A percentile compares a stretch with the other conserved stretches of the same genome.
Evolutionary conservation across 78 protist genomes (phyloP).

Genomic region (Kipferlia bialata): DNA sequence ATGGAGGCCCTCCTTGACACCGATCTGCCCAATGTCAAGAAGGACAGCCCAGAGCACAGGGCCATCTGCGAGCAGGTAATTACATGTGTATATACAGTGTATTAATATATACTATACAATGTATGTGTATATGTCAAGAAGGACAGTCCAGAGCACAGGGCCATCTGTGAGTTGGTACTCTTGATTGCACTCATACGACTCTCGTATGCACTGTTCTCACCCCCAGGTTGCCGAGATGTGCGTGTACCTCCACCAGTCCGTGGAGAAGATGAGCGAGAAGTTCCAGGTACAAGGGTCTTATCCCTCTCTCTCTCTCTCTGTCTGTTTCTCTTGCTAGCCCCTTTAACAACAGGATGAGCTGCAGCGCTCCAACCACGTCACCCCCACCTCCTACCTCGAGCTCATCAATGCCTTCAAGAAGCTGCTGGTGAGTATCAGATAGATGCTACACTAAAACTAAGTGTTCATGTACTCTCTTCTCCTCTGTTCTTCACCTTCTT

Average conservation of each 20-base stretch:
- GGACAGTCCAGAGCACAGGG: conserved; percentile 69
- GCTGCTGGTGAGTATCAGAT: neutral
- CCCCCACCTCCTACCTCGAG: conserved; percentile 59
- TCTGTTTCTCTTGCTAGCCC: no score
- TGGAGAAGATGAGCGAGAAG: conserved; percentile 21
- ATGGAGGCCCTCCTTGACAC: neutral
- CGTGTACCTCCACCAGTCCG: conserved; percentile 52
- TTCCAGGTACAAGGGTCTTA: no score
- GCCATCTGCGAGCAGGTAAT: no score
- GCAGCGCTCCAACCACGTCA: conserved; percentile 43
- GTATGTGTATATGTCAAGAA: conserved; percentile 26
- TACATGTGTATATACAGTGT: no score
- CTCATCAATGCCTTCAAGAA: conserved; percentile 23
- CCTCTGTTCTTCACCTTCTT: no score
- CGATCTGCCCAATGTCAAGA: conserved; percentile 51
- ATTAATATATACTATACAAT: no score
- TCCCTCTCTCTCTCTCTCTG: no score
- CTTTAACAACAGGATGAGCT: conserved; percentile 15
- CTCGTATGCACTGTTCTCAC: neutral
- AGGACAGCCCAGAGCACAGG: conserved; percentile 68
- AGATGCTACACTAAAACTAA: no score
- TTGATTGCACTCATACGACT: no score
- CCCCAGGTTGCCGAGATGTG: conserved; percentile 33
- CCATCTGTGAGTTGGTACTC: neutral
- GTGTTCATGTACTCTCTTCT: no score